Conservation (phyloP, 495 filamentous ascomycete genomes). For the Astrothelium subdiscretum region DNA sequence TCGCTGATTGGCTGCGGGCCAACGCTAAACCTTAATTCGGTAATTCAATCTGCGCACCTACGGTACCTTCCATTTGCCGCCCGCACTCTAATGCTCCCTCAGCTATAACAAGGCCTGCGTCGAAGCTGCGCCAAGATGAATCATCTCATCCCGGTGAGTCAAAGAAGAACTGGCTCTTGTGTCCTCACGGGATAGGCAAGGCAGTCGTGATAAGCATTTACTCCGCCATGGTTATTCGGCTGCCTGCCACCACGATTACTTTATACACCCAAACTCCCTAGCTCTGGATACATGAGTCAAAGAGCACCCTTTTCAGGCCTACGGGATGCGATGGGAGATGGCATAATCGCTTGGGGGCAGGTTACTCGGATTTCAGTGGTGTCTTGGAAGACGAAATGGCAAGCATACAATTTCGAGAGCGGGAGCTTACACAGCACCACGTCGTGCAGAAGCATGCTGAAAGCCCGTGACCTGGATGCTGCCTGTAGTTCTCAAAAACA, state of each 20-base stretch:
- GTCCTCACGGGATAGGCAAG: not conserved
- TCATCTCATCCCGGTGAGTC: not conserved
- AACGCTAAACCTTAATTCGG: not conserved
- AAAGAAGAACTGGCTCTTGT: not conserved
- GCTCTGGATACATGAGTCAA: no score
- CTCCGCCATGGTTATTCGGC: not conserved
- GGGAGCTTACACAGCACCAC: no score
- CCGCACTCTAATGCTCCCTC: not conserved
- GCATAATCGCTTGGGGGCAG: no score
- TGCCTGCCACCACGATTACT: no score
- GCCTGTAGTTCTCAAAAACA: not conserved
- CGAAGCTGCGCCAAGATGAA: not conserved
- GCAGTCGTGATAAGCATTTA: not conserved
- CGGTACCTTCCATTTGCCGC: not conserved
- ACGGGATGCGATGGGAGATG: no score
- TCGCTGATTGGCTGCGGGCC: not conserved
- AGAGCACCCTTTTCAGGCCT: no score
- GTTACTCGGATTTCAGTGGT: no score
- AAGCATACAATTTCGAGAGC: no score
- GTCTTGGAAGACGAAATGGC: no score
- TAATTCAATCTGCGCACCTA: no score
- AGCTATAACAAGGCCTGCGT: not conserved
- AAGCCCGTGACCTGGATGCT: not conserved
- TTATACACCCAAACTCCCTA: no score
- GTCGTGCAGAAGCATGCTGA: not conserved